Conservation (phyloP, 768 basidiomycete species). For the Auriscalpium vulgare region DNA sequence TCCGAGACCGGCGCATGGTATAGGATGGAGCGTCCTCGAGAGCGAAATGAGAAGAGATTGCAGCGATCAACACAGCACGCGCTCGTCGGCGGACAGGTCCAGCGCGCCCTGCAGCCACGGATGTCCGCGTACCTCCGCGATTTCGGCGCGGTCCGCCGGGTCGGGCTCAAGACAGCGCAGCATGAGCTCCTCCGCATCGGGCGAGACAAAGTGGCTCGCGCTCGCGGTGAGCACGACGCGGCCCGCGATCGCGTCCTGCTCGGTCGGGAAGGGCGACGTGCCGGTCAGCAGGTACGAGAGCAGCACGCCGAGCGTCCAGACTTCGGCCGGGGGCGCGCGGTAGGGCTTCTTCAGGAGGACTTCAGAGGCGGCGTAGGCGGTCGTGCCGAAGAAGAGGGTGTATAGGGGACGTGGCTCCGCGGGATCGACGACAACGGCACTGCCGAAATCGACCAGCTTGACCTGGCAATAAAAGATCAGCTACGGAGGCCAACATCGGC, state of each 20-base stretch:
- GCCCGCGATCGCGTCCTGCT: slow-evolving; percentile 68
- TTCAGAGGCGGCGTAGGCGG: slow-evolving; percentile 94
- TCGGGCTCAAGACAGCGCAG: slow-evolving; percentile 77
- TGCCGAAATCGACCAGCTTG: slow-evolving; percentile 95
- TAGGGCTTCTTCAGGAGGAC: slow-evolving; percentile 84
- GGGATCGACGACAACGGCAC: slow-evolving; percentile 70
- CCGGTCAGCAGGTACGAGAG: slow-evolving; percentile 93
- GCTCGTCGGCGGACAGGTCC: slow-evolving; percentile 14
- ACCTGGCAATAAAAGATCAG: slow-evolving; percentile 40
- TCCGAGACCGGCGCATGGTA: not conserved
- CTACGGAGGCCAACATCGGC: slow-evolving; percentile 8
- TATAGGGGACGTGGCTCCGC: slow-evolving; percentile 56
- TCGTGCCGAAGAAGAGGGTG: slow-evolving; percentile 83
- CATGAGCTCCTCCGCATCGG: slow-evolving; percentile 54
- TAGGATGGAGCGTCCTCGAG: not conserved
- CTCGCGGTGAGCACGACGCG: slow-evolving; percentile 38
- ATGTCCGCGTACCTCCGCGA: slow-evolving; percentile 74
- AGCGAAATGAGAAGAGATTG: not conserved
- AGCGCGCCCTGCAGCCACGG: slow-evolving; percentile 58
- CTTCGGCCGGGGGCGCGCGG: slow-evolving; percentile 88
- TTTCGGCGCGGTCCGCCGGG: slow-evolving; percentile 71
- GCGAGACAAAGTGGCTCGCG: slow-evolving; percentile 13
- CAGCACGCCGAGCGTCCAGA: slow-evolving; percentile 94
- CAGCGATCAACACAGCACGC: slow-evolving; percentile 3
- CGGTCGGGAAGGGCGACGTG: slow-evolving; percentile 85